A percentile compares a stretch with the other conserved stretches of the same genome.
These are phyloP conservation scores for Hymenoscyphus linearis DNA, from an alignment of 2,329 filamentous ascomycete genomes.

Conservation along the genomic window DNA sequence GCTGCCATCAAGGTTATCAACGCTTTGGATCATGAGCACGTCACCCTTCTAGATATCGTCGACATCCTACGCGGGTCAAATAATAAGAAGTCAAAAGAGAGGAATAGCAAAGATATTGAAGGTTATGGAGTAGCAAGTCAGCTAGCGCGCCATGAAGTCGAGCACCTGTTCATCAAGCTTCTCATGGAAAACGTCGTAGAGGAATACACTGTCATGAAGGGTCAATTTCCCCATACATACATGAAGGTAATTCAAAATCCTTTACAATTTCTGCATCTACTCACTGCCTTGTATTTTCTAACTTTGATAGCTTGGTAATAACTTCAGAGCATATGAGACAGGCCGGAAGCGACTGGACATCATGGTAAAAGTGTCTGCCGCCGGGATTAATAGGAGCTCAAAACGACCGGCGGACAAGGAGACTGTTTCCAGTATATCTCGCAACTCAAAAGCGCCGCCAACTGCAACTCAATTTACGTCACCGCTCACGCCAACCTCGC, in stretches of 20 bases:
- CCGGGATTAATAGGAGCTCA: slow-evolving; percentile 28
- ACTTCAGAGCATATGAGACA: slow-evolving; percentile 23
- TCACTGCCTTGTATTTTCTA: slow-evolving; percentile 23
- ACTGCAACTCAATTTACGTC: slow-evolving; percentile 67
- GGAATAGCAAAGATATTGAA: slow-evolving; percentile 34
- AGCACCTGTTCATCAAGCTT: slow-evolving; percentile 77
- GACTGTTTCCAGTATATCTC: neutral
- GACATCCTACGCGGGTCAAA: slow-evolving; percentile 73
- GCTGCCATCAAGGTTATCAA: slow-evolving; percentile 65
- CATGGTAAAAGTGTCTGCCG: slow-evolving; percentile 25
- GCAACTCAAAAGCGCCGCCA: slow-evolving; percentile 12
- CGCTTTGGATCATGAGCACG: slow-evolving; percentile 48
- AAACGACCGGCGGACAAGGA: slow-evolving; percentile 25
- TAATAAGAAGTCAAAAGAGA: slow-evolving; percentile 46
- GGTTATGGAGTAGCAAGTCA: slow-evolving; percentile 65
- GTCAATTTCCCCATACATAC: slow-evolving; percentile 69
- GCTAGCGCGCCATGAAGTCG: slow-evolving; percentile 69
- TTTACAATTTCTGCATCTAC: neutral
- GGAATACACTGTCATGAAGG: slow-evolving; percentile 63
- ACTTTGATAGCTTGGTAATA: slow-evolving; percentile 29
- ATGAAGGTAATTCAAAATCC: slow-evolving; percentile 49
- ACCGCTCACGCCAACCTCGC: slow-evolving; percentile 46
- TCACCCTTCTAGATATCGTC: slow-evolving; percentile 76
- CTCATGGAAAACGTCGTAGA: slow-evolving; percentile 66
- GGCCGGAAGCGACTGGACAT: slow-evolving; percentile 28